These are phyloP conservation scores for Bruguiera hainesii DNA, from an alignment of 441 rosid genomes.

Conservation along the genomic window DNA sequence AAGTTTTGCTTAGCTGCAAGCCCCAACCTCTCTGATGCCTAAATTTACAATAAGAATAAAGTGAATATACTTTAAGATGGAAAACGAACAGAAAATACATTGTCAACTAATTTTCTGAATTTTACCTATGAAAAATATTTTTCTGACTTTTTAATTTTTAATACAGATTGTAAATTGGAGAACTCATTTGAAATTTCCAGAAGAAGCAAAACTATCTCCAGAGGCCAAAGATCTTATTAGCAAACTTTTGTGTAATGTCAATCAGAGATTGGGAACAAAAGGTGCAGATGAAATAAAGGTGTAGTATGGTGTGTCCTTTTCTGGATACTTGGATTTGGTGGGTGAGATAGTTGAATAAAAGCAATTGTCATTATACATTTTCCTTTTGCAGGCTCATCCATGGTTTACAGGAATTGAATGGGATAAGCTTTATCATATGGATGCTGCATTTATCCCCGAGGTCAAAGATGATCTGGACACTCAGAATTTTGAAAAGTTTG, in stretches of 20 bases:
- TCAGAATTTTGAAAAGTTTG: conserved; percentile 91
- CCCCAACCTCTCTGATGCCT: background rate
- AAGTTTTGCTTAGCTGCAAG: background rate
- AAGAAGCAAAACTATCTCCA: conserved; percentile 83
- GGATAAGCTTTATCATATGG: conserved; percentile 76
- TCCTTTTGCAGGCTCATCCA: conserved; percentile 62
- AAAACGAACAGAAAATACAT: background rate
- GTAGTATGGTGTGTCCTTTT: conserved; percentile 42
- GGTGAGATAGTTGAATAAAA: conserved; percentile 5
- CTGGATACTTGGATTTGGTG: conserved; percentile 24
- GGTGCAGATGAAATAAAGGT: conserved; percentile 93
- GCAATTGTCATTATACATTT: conserved; percentile 22
- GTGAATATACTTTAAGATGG: background rate
- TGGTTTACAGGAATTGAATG: conserved; percentile 79
- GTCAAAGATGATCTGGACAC: conserved; percentile 94
- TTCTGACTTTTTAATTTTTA: background rate
- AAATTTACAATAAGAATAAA: background rate
- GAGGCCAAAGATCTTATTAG: conserved; percentile 87
- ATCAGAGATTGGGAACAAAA: conserved; percentile 81
- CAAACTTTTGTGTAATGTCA: conserved; percentile 83
- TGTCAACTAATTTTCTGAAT: background rate
- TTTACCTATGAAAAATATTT: background rate
- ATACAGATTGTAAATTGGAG: conserved; percentile 93
- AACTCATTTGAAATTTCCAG: conserved; percentile 90
- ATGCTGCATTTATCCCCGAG: conserved; percentile 91